Evolutionary conservation across 495 filamentous ascomycete species (phyloP).

Genomic region (Tuber aestivum): DNA sequence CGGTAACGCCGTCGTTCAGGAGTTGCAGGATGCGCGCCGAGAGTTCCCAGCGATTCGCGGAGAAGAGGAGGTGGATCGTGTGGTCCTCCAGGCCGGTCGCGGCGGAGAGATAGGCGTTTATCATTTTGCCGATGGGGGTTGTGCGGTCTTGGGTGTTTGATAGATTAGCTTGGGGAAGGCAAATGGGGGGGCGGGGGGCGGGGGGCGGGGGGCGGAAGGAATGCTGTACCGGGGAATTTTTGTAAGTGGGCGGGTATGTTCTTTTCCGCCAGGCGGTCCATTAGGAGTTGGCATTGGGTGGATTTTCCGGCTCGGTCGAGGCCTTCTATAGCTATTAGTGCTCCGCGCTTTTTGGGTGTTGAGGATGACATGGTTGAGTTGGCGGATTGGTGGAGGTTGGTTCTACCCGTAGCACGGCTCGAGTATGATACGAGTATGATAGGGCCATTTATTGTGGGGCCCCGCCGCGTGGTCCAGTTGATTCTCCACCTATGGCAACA

Average conservation of each 20-base stretch:
- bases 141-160: conserved; percentile 66
- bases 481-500: not conserved
- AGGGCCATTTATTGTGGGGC: too few species aligned
- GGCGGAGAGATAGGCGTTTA: conserved; percentile 75
- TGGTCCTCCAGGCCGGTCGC: conserved; percentile 77
- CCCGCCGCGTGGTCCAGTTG: too few species aligned
- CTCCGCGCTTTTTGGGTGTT: conserved; percentile 51
- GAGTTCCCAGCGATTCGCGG: conserved; percentile 91
- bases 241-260: conserved; percentile 65
- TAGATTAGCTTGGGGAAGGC: conserved; percentile 70
- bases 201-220: conserved; percentile 63
- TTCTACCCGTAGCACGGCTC: not conserved
- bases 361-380: conserved; percentile 13
- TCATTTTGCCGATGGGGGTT: conserved; percentile 84
- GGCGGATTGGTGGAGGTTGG: not conserved
- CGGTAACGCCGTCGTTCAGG: conserved; percentile 54
- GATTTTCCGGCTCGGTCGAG: conserved; percentile 94
- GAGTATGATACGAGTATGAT: not conserved
- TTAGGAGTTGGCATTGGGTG: conserved; percentile 76
- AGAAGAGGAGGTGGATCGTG: conserved; percentile 90
- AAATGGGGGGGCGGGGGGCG: conserved; percentile 64
- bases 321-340: conserved; percentile 86
- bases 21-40: conserved; percentile 9
- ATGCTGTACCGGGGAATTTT: conserved; percentile 73
- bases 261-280: conserved; percentile 54